phyloP scores from a whole-genome alignment of 108 stramenopile genomes.

The Nitzschia putrida region DNA sequence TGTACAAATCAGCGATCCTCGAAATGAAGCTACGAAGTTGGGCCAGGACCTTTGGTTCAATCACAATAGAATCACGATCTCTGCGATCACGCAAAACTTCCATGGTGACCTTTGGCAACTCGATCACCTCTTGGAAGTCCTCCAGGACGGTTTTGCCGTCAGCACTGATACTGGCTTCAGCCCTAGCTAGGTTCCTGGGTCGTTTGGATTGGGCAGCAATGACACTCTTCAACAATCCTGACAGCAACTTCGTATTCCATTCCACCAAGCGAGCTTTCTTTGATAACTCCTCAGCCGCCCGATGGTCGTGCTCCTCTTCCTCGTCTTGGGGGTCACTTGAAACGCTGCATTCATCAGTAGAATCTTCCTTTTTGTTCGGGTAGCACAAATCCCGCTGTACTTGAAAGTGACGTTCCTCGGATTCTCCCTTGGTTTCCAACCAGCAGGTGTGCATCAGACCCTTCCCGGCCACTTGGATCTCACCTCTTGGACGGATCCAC shows the following conservation, averaged over 20 bases:
- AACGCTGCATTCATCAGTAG: no score
- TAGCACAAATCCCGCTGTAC: no score
- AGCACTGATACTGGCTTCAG: neutral
- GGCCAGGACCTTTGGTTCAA: slow-evolving; percentile 10
- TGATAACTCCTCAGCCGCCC: no score
- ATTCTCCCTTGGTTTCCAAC: no score
- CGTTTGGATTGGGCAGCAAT: neutral
- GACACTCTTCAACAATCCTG: neutral
- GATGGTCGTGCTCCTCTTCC: no score
- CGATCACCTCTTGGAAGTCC: no score
- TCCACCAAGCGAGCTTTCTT: no score
- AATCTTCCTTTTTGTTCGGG: no score
- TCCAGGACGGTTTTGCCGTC: neutral
- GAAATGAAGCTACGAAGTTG: slow-evolving; percentile 40
- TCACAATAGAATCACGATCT: neutral
- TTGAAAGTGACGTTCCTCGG: no score
- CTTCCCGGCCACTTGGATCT: slow-evolving; percentile 19
- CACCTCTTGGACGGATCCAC: neutral
- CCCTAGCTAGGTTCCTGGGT: slow-evolving; percentile 3
- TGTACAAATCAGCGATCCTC: slow-evolving; percentile 32
- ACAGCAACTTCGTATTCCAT: no score
- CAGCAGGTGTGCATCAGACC: slow-evolving; percentile 13
- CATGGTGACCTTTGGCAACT: neutral
- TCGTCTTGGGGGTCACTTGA: no score
- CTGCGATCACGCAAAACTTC: neutral